Conservation (phyloP, 805 yeast species). For the Kazachstania viticola region DNA sequence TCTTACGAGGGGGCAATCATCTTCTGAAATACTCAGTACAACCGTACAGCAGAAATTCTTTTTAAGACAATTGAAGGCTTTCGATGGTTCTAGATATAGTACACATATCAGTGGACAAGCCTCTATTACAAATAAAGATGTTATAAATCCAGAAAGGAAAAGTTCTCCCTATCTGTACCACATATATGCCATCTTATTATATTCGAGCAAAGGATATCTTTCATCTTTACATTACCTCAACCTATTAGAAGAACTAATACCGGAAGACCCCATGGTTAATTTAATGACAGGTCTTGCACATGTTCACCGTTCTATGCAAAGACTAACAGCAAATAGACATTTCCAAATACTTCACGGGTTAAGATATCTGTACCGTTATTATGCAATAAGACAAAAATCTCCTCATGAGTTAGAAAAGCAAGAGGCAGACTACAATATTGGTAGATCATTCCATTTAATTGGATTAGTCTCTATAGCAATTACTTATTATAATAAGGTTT, state of each 20-base stretch:
- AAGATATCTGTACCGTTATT: constrained; percentile 64
- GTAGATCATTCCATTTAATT: constrained; percentile 71
- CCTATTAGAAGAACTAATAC: constrained; percentile 54
- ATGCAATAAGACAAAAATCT: constrained; percentile 34
- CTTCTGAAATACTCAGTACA: constrained; percentile 53
- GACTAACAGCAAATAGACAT: constrained; percentile 78
- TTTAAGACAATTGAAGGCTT: constrained; percentile 80
- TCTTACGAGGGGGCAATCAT: constrained; percentile 43
- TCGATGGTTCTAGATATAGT: constrained; percentile 51
- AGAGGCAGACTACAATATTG: constrained; percentile 76
- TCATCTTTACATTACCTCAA: constrained; percentile 72
- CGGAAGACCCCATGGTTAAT: constrained; percentile 69
- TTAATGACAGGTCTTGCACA: constrained; percentile 69
- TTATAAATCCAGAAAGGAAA: constrained; percentile 30
- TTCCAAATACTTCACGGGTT: constrained; percentile 81
- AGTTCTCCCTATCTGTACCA: constrained; percentile 60
- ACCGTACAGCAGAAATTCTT: constrained; percentile 85
- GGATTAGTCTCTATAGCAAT: constrained; percentile 70
- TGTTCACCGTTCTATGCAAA: constrained; percentile 83
- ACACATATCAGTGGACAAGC: constrained; percentile 69
- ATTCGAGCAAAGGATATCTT: constrained; percentile 70
- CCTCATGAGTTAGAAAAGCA: constrained; percentile 39
- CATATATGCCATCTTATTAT: constrained; percentile 70
- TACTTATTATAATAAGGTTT: constrained; percentile 58
- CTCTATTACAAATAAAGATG: constrained; percentile 45